Evolutionary conservation across 1,139 yeast species (phyloP).

Genomic region (Groenewaldozyma sp.): DNA sequence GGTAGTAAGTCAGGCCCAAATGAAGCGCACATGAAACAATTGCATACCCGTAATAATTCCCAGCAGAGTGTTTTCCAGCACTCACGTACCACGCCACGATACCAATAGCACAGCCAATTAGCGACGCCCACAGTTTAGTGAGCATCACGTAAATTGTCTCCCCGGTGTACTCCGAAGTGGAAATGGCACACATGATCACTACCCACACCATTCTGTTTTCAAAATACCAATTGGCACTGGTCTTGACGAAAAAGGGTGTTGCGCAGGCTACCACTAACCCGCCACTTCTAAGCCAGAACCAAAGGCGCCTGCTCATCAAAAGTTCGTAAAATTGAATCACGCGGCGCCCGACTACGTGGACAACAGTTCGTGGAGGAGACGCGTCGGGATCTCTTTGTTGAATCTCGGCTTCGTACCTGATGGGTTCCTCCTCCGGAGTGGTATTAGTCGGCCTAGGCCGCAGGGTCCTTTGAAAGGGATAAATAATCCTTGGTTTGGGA

Average conservation of each 20-base stretch:
- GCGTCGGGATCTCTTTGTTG: constrained; percentile 28
- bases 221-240: constrained; percentile 24
- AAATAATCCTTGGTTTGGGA: constrained; percentile 14
- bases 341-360: constrained; percentile 22
- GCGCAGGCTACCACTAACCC: constrained; percentile 19
- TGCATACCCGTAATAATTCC: constrained; percentile 28
- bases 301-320: constrained; percentile 15
- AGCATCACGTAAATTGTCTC: constrained; percentile 28
- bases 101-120: constrained; percentile 26
- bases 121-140: constrained; percentile 22
- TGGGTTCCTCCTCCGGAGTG: constrained; percentile 7
- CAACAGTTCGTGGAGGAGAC: constrained; percentile 24
- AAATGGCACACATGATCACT: constrained; percentile 26
- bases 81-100: constrained; percentile 31
- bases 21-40: constrained; percentile 24
- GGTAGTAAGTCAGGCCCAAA: constrained; percentile 21
- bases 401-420: constrained; percentile 7
- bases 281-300: constrained; percentile 24
- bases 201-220: constrained; percentile 28
- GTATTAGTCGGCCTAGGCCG: constrained; percentile 5
- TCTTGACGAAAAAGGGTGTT: constrained; percentile 23
- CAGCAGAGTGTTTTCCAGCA: constrained; percentile 22
- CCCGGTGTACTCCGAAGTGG: constrained; percentile 26
- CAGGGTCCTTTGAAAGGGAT: constrained; percentile 13
- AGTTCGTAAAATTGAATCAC: constrained; percentile 10